Percentiles rank a stretch among this genome's conserved stretches.
Conservation (phyloP, 2,329 filamentous ascomycete genomes). For the Fusarium odoratissimum region DNA sequence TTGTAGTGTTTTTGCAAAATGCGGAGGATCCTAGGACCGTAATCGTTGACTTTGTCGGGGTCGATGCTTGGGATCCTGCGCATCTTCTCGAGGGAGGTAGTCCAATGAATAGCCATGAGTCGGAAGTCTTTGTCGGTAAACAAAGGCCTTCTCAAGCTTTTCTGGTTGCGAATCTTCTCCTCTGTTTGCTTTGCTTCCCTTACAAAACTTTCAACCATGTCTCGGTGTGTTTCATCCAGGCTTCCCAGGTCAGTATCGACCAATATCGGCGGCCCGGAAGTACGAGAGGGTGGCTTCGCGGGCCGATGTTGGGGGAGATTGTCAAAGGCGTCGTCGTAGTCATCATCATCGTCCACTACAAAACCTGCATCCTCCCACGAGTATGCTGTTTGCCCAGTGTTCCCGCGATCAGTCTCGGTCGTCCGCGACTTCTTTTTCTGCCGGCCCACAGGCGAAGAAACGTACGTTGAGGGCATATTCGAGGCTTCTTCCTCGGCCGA, state of each 20-base stretch:
- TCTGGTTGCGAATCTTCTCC: constrained; percentile 70
- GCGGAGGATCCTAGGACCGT: constrained; percentile 70
- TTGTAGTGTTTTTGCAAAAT: constrained; percentile 63
- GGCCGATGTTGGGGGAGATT: constrained; percentile 54
- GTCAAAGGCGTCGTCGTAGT: constrained; percentile 58
- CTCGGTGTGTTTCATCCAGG: constrained; percentile 69
- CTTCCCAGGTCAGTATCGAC: constrained; percentile 64
- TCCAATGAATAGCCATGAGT: constrained; percentile 79
- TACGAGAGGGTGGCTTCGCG: constrained; percentile 49
- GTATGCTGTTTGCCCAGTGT: constrained; percentile 56
- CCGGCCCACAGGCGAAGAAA: constrained; percentile 64
- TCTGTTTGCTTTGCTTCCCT: constrained; percentile 69
- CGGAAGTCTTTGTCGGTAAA: constrained; percentile 78
- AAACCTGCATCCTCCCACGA: constrained; percentile 58
- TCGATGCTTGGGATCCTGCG: constrained; percentile 71
- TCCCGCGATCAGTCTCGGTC: constrained; percentile 49
- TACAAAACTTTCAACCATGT: constrained; percentile 74
- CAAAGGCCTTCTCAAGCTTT: constrained; percentile 66
- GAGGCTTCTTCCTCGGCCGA: constrained; percentile 51
- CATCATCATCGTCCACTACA: constrained; percentile 55
- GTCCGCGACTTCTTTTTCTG: constrained; percentile 45
- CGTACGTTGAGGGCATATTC: constrained; percentile 58
- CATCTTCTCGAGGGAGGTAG: constrained; percentile 71
- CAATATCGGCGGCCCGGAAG: constrained; percentile 68
- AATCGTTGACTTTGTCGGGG: constrained; percentile 68